These are phyloP conservation scores for Zygnema circumcarinatum DNA, from an alignment of 139 green algal species.

Conservation along the genomic window DNA sequence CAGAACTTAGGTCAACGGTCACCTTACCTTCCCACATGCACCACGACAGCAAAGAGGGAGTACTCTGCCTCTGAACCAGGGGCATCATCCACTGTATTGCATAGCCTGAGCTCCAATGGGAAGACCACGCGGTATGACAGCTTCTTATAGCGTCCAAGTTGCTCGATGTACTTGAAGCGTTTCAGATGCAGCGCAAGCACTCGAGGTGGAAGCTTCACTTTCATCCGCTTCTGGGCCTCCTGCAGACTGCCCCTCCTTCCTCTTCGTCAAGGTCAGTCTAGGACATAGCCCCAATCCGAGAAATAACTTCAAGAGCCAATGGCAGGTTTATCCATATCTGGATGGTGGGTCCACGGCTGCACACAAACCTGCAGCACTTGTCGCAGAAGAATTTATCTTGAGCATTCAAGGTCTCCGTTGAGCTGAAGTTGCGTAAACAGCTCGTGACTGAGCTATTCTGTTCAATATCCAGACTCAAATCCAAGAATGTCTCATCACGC, in stretches of 20 bases:
- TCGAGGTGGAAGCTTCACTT: conserved; percentile 77
- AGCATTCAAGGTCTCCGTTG: conserved; percentile 78
- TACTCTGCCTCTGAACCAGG: conserved; percentile 70
- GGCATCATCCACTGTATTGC: conserved; percentile 79
- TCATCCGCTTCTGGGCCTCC: conserved; percentile 93
- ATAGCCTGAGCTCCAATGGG: conserved; percentile 93
- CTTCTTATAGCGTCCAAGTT: conserved; percentile 78
- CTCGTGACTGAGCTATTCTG: conserved; percentile 86
- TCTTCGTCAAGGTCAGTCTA: no score
- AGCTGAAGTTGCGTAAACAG: conserved; percentile 89
- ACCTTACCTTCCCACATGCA: conserved; percentile 84
- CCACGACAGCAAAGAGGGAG: conserved; percentile 89
- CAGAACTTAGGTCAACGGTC: no score
- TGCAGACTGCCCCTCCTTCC: conserved; percentile 38
- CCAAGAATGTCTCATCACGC: conserved; percentile 91
- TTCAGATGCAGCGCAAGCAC: conserved; percentile 95
- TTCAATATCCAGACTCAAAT: conserved; percentile 93
- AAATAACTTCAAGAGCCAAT: no score
- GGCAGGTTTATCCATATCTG: no score
- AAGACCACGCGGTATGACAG: conserved; percentile 97
- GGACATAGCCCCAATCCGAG: no score
- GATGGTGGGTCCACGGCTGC: no score
- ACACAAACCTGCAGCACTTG: conserved; percentile 83
- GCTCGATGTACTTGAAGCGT: conserved; percentile 93
- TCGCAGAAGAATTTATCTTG: conserved; percentile 98